phyloP scores from a whole-genome alignment of 257 asterid species.

The Misopates orontium region DNA sequence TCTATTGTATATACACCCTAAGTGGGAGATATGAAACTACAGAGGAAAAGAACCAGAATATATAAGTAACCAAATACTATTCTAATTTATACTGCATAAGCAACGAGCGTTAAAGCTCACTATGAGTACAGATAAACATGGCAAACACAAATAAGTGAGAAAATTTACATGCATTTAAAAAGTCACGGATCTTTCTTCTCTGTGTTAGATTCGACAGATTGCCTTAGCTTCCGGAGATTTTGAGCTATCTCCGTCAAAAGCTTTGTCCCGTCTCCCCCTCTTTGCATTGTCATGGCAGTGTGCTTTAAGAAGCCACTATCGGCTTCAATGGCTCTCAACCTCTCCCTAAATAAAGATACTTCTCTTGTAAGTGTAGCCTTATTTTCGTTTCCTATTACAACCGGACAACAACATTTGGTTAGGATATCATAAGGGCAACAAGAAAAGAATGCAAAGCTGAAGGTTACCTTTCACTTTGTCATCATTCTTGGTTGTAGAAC shows the following conservation, averaged over 20 bases:
- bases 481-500: slow-evolving; percentile 26
- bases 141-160: too few relatives aligned
- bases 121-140: too few relatives aligned
- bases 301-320: slow-evolving; percentile 87
- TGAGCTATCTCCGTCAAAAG: slow-evolving; percentile 84
- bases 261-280: slow-evolving; percentile 68
- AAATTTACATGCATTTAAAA: too few relatives aligned
- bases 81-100: too few relatives aligned
- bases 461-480: slow-evolving; percentile 41
- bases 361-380: slow-evolving; percentile 57
- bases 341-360: slow-evolving; percentile 55
- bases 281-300: slow-evolving; percentile 72
- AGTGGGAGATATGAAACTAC: too few relatives aligned
- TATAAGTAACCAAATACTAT: too few relatives aligned
- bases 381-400: slow-evolving; percentile 34
- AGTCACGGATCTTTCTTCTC: slow-evolving; percentile 25
- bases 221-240: slow-evolving; percentile 58
- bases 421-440: too few relatives aligned
- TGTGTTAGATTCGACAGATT: slow-evolving; percentile 21
- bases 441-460: background rate
- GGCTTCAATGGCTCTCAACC: slow-evolving; percentile 75
- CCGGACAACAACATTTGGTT: too few relatives aligned
- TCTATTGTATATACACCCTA: too few relatives aligned
- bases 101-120: too few relatives aligned
- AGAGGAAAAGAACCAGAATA: too few relatives aligned